A percentile compares a stretch with the other conserved stretches of the same genome.
These are phyloP conservation scores for Saprolegnia parasitica DNA, from an alignment of 352 stramenopile species.

Conservation along the genomic window DNA sequence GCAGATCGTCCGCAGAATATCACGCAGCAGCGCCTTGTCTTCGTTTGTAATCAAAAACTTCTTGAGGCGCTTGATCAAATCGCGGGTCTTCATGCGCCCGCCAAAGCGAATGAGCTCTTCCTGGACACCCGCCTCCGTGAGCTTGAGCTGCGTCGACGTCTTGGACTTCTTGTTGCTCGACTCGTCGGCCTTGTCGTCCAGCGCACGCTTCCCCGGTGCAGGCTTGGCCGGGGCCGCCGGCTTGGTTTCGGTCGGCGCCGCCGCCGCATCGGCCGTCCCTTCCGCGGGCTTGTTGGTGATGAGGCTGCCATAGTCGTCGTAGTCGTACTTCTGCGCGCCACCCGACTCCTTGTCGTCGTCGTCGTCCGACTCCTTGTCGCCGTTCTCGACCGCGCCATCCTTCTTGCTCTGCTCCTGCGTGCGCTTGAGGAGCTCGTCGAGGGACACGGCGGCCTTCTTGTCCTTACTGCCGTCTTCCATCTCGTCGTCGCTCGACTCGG, in stretches of 20 bases:
- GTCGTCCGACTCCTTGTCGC: conserved; percentile 30
- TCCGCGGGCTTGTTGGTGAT: conserved; percentile 7
- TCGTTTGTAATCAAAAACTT: conserved; percentile 77
- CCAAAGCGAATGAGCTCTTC: conserved; percentile 79
- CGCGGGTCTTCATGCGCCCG: conserved; percentile 71
- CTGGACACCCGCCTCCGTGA: conserved; percentile 78
- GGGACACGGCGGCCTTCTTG: conserved; percentile 8
- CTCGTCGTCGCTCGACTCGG: conserved; percentile 22
- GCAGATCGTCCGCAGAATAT: conserved; percentile 84
- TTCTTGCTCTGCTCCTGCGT: conserved; percentile 22
- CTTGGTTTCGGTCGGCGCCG: background rate
- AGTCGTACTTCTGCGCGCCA: conserved; percentile 2
- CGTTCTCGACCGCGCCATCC: conserved; percentile 23
- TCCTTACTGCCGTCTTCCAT: conserved; percentile 6
- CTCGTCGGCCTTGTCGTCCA: conserved; percentile 1
- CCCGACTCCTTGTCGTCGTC: conserved; percentile 18
- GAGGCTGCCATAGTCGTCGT: conserved; percentile 21
- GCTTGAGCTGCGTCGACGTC: conserved; percentile 33
- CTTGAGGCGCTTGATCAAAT: conserved; percentile 75
- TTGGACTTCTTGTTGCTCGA: conserved; percentile 8
- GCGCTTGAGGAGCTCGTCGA: conserved; percentile 16
- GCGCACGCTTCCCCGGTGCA: background rate
- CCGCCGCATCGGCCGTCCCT: background rate
- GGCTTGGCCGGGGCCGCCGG: background rate
- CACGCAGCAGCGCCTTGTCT: conserved; percentile 76